phyloP scores from a whole-genome alignment of 768 basidiomycete species.

The Thelephora aurantiotincta region DNA sequence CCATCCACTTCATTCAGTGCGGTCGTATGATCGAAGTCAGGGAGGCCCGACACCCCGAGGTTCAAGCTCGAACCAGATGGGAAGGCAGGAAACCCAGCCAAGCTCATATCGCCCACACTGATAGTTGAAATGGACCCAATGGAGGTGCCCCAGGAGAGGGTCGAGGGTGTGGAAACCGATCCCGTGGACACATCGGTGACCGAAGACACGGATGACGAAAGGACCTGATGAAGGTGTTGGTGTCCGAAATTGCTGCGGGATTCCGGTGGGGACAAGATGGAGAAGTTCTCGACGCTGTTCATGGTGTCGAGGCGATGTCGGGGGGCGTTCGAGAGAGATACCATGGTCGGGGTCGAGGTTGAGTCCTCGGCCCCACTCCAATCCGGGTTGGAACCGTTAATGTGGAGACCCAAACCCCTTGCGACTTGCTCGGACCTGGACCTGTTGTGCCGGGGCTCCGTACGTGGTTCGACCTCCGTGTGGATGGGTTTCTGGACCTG shows the following conservation, averaged over 20 bases:
- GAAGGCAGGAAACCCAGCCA: not conserved
- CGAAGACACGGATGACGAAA: too few species aligned
- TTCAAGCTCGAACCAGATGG: not conserved
- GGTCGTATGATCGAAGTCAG: not conserved
- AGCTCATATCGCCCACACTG: not conserved
- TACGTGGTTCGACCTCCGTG: too few species aligned
- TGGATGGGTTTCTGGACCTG: not conserved
- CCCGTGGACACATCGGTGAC: not conserved
- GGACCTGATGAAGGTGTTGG: not conserved
- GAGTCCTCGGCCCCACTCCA: too few species aligned
- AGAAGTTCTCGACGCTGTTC: not conserved
- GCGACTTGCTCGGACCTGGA: too few species aligned
- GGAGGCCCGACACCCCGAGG: not conserved
- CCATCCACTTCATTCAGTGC: not conserved
- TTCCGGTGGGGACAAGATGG: not conserved
- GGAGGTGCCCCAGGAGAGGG: not conserved
- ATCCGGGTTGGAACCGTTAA: too few species aligned
- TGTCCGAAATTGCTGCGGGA: not conserved
- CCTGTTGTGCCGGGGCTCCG: too few species aligned
- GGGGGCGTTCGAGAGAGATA: too few species aligned
- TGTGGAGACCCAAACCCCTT: too few species aligned
- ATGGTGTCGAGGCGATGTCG: not conserved
- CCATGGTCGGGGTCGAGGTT: too few species aligned
- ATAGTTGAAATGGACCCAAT: not conserved
- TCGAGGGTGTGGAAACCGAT: not conserved